Evolutionary conservation across 257 asterid species (phyloP).

Genomic region (Solanum chaucha): DNA sequence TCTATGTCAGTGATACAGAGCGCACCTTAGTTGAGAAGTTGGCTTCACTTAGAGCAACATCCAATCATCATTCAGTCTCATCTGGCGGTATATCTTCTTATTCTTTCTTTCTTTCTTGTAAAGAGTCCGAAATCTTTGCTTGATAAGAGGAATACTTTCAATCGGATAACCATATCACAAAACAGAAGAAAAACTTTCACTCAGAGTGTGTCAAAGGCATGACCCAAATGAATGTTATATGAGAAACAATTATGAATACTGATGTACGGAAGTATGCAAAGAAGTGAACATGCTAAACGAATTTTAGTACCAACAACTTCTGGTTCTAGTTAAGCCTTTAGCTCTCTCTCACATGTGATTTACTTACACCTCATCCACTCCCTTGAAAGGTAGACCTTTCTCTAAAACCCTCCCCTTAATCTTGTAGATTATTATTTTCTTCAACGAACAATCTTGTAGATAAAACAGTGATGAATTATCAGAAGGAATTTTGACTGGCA

Average conservation of each 20-base stretch:
- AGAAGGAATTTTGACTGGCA: neutral
- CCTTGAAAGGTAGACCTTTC: neutral
- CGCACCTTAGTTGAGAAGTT: constrained; percentile 62
- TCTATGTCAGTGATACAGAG: constrained; percentile 58
- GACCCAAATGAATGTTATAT: neutral
- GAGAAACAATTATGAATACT: neutral
- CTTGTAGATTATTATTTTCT: neutral
- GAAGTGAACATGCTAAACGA: neutral
- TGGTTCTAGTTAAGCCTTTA: neutral
- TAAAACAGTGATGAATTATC: neutral
- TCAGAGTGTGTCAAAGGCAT: neutral
- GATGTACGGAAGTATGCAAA: neutral
- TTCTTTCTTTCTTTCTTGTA: neutral
- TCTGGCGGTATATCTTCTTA: constrained; percentile 17
- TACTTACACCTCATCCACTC: neutral
- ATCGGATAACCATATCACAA: neutral
- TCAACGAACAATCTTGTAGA: neutral
- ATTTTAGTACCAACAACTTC: neutral
- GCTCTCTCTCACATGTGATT: neutral
- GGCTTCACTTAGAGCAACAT: constrained; percentile 54
- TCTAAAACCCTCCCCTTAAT: neutral
- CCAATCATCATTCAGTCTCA: constrained; percentile 15
- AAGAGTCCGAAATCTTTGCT: neutral
- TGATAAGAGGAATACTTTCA: neutral
- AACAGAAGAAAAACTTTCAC: neutral